Evolutionary conservation across 345 rosid species (phyloP).

Genomic region (Bruguiera parviflora): DNA sequence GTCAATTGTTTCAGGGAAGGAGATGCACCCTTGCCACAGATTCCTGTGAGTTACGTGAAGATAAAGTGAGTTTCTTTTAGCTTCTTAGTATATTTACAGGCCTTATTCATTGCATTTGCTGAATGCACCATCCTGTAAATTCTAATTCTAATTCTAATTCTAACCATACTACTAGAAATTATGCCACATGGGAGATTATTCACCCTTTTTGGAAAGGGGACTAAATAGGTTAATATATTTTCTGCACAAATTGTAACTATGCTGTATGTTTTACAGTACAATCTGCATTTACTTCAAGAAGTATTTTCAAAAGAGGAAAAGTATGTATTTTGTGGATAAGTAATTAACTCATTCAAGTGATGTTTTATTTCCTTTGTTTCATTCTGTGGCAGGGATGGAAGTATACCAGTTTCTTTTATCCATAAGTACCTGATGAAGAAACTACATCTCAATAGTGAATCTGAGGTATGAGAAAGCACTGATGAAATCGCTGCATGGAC

Average conservation of each 20-base stretch:
- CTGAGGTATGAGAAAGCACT: conserved; percentile 18
- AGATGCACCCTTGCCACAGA: conserved; percentile 31
- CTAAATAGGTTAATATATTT: no score
- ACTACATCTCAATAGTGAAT: conserved; percentile 27
- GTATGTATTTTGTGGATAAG: background rate
- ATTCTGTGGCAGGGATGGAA: conserved; percentile 24
- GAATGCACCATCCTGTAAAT: background rate
- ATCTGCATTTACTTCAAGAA: no score
- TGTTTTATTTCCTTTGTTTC: conserved; percentile 10
- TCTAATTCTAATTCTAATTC: no score
- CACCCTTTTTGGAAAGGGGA: no score
- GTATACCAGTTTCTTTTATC: conserved; percentile 26
- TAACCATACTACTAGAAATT: no score
- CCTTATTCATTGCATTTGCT: conserved; percentile 2
- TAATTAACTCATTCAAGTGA: conserved; percentile 2
- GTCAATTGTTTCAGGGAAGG: conserved; percentile 24
- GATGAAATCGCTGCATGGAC: no score
- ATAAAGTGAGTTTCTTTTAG: conserved; percentile 29
- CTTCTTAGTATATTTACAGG: conserved; percentile 6
- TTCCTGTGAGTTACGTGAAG: conserved; percentile 23
- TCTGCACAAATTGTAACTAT: no score
- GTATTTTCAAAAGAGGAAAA: background rate
- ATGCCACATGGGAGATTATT: no score
- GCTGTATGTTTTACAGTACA: no score
- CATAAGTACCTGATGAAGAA: conserved; percentile 35